These are phyloP conservation scores for Phytophthora fragariaefolia DNA, from an alignment of 352 stramenopile genomes.

Conservation along the genomic window DNA sequence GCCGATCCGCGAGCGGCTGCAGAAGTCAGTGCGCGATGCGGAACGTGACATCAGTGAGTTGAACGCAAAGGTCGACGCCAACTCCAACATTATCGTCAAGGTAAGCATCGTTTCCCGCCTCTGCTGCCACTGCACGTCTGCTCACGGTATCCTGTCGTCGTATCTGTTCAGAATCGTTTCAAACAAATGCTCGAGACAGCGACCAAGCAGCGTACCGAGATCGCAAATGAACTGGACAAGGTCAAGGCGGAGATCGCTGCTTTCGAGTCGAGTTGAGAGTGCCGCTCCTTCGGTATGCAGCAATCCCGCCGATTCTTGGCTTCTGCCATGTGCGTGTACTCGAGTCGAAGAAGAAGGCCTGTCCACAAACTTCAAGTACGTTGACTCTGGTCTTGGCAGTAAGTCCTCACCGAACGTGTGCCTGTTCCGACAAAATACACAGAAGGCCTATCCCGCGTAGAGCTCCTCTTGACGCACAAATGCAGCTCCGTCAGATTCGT, in stretches of 20 bases:
- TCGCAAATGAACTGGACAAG: constrained; percentile 63
- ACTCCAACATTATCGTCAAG: constrained; percentile 87
- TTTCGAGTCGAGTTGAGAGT: constrained; percentile 53
- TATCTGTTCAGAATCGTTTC: constrained; percentile 66
- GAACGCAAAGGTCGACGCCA: constrained; percentile 68
- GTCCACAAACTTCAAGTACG: constrained; percentile 17
- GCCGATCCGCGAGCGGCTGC: constrained; percentile 61
- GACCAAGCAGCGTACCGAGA: constrained; percentile 56
- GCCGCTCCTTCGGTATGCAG: not conserved
- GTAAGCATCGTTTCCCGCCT: constrained; percentile 32
- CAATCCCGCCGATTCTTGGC: not conserved
- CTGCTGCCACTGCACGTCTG: not conserved
- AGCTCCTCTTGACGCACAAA: constrained; percentile 1
- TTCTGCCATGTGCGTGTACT: not conserved
- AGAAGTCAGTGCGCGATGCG: constrained; percentile 73
- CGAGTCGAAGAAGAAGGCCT: not conserved
- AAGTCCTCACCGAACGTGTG: not conserved
- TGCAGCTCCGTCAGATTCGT: constrained; percentile 22
- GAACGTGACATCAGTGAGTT: constrained; percentile 75
- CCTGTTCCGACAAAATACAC: not conserved
- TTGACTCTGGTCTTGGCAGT: not conserved
- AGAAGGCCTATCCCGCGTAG: not conserved
- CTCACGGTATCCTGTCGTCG: constrained; percentile 3
- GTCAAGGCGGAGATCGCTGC: constrained; percentile 50
- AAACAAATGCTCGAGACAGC: constrained; percentile 83